These are phyloP conservation scores for Ramularia collo-cygni DNA, from an alignment of 2,329 filamentous ascomycete species.

Conservation along the genomic window DNA sequence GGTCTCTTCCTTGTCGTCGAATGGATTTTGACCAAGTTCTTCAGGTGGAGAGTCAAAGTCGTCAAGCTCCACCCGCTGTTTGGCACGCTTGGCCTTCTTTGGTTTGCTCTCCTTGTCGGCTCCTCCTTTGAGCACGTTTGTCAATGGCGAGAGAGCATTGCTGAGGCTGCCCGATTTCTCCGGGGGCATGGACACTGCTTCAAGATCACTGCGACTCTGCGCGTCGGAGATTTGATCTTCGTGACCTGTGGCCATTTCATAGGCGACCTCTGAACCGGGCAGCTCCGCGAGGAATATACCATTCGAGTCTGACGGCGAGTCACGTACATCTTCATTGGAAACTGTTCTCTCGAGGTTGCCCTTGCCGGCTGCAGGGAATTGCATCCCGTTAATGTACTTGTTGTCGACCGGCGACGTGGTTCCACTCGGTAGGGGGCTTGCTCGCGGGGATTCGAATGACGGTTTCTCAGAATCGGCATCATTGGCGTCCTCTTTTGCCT, in stretches of 20 bases:
- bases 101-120: slow-evolving; percentile 40
- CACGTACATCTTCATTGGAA: slow-evolving; percentile 4
- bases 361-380: slow-evolving; percentile 7
- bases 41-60: slow-evolving; percentile 57
- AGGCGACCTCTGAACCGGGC: slow-evolving; percentile 31
- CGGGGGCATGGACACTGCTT: slow-evolving; percentile 7
- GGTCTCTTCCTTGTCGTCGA: slow-evolving; percentile 31
- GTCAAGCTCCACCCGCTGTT: slow-evolving; percentile 60
- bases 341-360: slow-evolving; percentile 21
- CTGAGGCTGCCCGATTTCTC: slow-evolving; percentile 14
- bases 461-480: slow-evolving; percentile 26
- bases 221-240: slow-evolving; percentile 26
- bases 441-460: slow-evolving; percentile 21
- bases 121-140: slow-evolving; percentile 38
- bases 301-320: slow-evolving; percentile 9
- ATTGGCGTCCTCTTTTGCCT: slow-evolving; percentile 41
- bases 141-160: slow-evolving; percentile 29
- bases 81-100: slow-evolving; percentile 53
- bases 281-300: slow-evolving; percentile 31
- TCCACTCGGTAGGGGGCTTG: slow-evolving; percentile 19
- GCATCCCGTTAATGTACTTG: slow-evolving; percentile 10
- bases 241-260: slow-evolving; percentile 39
- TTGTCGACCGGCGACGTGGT: slow-evolving; percentile 18
- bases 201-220: slow-evolving; percentile 5
- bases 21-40: slow-evolving; percentile 37